A percentile compares a stretch with the other conserved stretches of the same genome.
Evolutionary conservation across 768 basidiomycete genomes (phyloP).

Genomic region (Naganishia vishniacii): DNA sequence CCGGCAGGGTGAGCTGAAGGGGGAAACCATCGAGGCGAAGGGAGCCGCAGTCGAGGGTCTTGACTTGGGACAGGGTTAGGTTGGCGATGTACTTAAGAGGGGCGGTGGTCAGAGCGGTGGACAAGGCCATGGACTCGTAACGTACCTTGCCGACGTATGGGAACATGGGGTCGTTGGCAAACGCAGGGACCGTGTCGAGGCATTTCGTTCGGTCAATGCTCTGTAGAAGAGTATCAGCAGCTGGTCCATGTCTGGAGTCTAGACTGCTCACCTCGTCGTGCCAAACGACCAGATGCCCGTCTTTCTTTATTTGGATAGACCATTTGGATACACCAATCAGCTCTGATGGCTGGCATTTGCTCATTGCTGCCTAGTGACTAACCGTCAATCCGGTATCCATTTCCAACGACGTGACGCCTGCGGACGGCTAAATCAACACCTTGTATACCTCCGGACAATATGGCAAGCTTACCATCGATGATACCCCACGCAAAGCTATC

Average conservation of each 20-base stretch:
- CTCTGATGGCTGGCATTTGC: no score
- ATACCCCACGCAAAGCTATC: slow-evolving; percentile 74
- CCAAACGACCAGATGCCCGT: slow-evolving; percentile 72
- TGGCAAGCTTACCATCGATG: slow-evolving; percentile 55
- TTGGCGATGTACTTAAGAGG: slow-evolving; percentile 56
- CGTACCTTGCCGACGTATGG: slow-evolving; percentile 38
- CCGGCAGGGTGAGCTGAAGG: slow-evolving; percentile 50
- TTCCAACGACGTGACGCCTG: slow-evolving; percentile 62
- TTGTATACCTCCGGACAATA: no score
- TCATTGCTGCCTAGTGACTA: slow-evolving; percentile 44
- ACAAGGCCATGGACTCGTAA: no score
- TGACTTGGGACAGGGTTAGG: slow-evolving; percentile 70
- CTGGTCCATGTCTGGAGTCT: background rate
- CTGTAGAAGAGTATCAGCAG: slow-evolving; percentile 28
- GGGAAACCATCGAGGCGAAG: slow-evolving; percentile 53
- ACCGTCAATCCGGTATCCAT: slow-evolving; percentile 68
- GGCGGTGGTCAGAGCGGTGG: slow-evolving; percentile 16
- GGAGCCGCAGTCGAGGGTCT: slow-evolving; percentile 75
- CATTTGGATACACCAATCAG: background rate
- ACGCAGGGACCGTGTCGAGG: slow-evolving; percentile 59
- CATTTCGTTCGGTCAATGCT: slow-evolving; percentile 61
- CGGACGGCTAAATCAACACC: background rate
- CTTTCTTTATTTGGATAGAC: slow-evolving; percentile 51
- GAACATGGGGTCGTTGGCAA: slow-evolving; percentile 33
- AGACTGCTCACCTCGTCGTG: slow-evolving; percentile 57